These are phyloP conservation scores for Emmonsia crescens DNA, from an alignment of 2,329 filamentous ascomycete species.

Conservation along the genomic window DNA sequence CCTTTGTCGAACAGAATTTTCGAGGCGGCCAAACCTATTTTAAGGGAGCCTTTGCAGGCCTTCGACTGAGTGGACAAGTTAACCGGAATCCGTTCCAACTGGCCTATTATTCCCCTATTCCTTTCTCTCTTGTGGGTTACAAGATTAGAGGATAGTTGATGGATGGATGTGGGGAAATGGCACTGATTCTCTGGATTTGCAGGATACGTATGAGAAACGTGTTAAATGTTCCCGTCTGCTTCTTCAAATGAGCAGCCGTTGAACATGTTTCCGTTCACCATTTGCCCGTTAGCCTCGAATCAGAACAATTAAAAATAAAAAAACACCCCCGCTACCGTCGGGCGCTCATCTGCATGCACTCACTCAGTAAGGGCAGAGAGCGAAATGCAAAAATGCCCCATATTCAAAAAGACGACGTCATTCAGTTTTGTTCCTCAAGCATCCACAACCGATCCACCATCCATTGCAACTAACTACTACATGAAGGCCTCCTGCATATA, in stretches of 20 bases:
- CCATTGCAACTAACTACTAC: not conserved
- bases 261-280: not conserved
- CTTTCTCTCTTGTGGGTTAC: not conserved
- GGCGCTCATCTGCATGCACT: not conserved
- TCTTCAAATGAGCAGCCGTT: not conserved
- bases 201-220: not conserved
- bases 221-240: not conserved
- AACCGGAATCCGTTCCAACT: not conserved
- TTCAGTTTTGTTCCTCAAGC: not conserved
- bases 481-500: not conserved
- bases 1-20: not conserved
- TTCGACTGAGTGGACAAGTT: not conserved
- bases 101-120: not conserved
- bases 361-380: not conserved
- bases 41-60: not conserved
- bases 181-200: not conserved
- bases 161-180: not conserved
- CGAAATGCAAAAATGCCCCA: not conserved
- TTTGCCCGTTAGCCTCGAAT: not conserved
- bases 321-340: conserved; percentile 1
- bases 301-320: not conserved
- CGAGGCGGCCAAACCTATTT: not conserved
- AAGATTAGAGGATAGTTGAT: not conserved
- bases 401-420: not conserved
- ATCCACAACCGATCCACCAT: not conserved